A percentile compares a stretch with the other conserved stretches of the same genome.
Evolutionary conservation across 2,329 filamentous ascomycete genomes (phyloP).

Genomic region (Colletotrichum navitas): DNA sequence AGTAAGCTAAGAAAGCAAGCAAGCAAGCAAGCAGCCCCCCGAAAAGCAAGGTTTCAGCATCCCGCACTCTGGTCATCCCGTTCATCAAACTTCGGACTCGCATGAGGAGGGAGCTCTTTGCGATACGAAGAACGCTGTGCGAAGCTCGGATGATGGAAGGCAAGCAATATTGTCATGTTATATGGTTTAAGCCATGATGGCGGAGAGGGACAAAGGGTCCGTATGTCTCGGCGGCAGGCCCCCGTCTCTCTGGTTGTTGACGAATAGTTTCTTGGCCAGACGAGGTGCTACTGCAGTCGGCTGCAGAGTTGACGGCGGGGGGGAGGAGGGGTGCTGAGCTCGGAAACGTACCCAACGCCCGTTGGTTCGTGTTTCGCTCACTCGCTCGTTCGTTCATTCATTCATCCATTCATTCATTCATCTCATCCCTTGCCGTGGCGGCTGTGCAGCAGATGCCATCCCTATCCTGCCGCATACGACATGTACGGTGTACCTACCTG

Average conservation of each 20-base stretch:
- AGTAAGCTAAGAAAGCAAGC: constrained; percentile 21
- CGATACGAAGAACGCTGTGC: constrained; percentile 26
- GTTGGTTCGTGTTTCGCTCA: too few species aligned
- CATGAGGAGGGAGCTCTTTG: constrained; percentile 6
- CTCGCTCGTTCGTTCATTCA: neutral
- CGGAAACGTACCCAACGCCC: constrained; percentile 26
- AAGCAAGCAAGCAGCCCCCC: constrained; percentile 12
- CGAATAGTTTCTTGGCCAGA: neutral
- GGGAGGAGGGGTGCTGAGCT: constrained; percentile 15
- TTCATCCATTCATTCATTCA: neutral
- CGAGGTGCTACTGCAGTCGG: constrained; percentile 15
- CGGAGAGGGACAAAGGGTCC: neutral
- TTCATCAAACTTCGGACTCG: constrained; percentile 13
- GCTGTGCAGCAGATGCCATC: constrained; percentile 25
- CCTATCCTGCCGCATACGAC: too few species aligned
- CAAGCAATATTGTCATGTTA: neutral
- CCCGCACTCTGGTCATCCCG: constrained; percentile 32
- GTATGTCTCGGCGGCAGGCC: neutral
- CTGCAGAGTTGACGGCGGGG: neutral
- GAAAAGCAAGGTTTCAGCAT: constrained; percentile 41
- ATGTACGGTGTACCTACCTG: too few species aligned
- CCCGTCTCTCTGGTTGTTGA: neutral
- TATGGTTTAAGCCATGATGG: neutral
- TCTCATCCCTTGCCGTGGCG: constrained; percentile 11
- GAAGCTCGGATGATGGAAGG: constrained; percentile 30